Base-by-base conservation (phyloP, 257 asterid genomes). In the Nicotiana tomentosiformis region DNA sequence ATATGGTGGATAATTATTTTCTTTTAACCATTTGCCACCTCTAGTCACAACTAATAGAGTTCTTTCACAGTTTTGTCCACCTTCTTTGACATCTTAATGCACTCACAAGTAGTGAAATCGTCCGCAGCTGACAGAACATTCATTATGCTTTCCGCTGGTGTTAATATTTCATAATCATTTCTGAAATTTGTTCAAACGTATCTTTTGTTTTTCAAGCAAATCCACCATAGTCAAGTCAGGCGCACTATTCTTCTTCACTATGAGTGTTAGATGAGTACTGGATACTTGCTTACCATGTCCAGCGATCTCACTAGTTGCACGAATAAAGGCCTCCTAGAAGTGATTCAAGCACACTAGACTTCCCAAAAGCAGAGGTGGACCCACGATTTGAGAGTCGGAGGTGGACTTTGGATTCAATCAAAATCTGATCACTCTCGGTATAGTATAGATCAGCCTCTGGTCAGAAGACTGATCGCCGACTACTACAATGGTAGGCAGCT, bases 381-480 rank as follows among this genome's bases (percentile, higher is more conserved):
- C 26, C 32, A 30, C 1, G 0, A 30, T 30, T 30, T 30, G 32
- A 30, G 1, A 30, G 32, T 30, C 2, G 32, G 32, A 30, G 2
- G 32, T 30, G 32, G 1, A 2, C 32, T 30, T 30, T 1, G 2
- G 2, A 30, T 30, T 30, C 32, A 1, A 30, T 30, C 32, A 30
- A 30, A 30, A 30, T 30, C 32, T 30, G 32, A 30, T 2, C 2
- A 30, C 26, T 23, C 26, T 23, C 1, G 32, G 2, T 30, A 30
- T 30, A 30, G 32, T 30, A 30, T 30, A 30, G 32, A 2, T 30
- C 32, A 30, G 32, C 32, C 32, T 30, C 32, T 1, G 32, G 0
- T 1, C 93, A 1, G 87, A 84, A 2, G 89, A 90, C 61, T 88
- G 90, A 79, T 90, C 90, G 7, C 93, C 90, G 7, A 90, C 86